Evolutionary conservation across 2,329 filamentous ascomycete genomes (phyloP), one percentile per base, ranked within the genome.

Genomic region (Myriosclerotinia duriaeana): DNA sequence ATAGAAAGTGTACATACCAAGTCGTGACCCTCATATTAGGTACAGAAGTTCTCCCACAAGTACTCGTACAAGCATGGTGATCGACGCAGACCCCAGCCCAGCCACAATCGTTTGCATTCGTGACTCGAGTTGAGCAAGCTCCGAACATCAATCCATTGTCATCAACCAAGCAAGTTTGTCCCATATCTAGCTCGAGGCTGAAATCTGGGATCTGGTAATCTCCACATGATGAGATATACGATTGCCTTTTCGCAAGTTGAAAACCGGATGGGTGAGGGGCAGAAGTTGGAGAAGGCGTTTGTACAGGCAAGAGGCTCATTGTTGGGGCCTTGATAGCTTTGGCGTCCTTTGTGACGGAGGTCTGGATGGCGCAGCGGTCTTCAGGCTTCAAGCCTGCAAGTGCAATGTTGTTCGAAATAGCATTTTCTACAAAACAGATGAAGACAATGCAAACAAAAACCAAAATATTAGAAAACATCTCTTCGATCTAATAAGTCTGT

Each of bases 41-140:
- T 15, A 65, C 53, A 50, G 40, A 30, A 22, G 63, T 65, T 7
- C 63, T 65, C n/a, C 63, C 63, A 42, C 63, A 65, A 11, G 15
- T n/a, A 36, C 14, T 30, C 5, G 34, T 52, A 40, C 63, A 65
- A 14, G 34, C 42, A 50, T 34, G 5, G 0, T 5, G 1, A 40
- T 65, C 63, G 17, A 46, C 53, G 42, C 63, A 65, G n/a, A 59
- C 17, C 44, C 34, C 53, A 2, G 53, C 3, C 63, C 63, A 65
- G 15, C 63, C 42, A 38, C 62, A 65, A 11, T 30, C 9, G 22
- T n/a, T 59, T 17, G 42, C 53, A 34, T 65, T 15, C 2, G 20
- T 15, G 6, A 59, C 40, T 5, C 9, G 2, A 30, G 5, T 7
- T 0, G 14, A 1, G 34, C 62, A 65, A 15, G 11, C 12, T 5